Evolutionary conservation across 495 filamentous ascomycete genomes (phyloP).

Genomic region (Bacidia rubella): DNA sequence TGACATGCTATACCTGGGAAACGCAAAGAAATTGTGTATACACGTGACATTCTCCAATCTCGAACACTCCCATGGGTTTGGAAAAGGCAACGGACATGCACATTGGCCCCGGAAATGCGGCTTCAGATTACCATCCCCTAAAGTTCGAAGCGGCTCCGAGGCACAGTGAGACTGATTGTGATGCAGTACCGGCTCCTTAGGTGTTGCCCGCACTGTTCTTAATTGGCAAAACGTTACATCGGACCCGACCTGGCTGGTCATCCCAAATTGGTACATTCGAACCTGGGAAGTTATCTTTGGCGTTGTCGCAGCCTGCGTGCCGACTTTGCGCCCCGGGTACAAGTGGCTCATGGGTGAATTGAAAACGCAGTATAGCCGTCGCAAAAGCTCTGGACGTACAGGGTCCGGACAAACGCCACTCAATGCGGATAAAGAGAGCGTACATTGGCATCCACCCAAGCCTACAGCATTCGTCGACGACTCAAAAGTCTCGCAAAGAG

Average conservation of each 20-base stretch:
- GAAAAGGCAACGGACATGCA: neutral
- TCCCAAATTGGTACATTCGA: conserved; percentile 7
- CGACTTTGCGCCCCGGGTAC: conserved; percentile 8
- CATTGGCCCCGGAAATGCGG: too few relatives aligned
- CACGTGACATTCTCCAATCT: too few relatives aligned
- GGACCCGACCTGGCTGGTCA: conserved; percentile 2
- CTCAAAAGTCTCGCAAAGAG: neutral
- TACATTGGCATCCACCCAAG: neutral
- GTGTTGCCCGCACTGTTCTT: conserved; percentile 8
- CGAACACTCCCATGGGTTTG: neutral
- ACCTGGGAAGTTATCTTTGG: conserved; percentile 11
- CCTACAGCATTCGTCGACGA: neutral
- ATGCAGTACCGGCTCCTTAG: neutral
- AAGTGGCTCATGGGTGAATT: conserved; percentile 3
- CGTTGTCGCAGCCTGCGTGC: conserved; percentile 12
- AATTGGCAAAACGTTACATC: conserved; percentile 8
- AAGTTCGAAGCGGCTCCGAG: too few relatives aligned
- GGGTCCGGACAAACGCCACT: neutral
- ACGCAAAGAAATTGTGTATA: too few relatives aligned
- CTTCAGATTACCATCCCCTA: neutral
- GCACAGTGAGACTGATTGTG: neutral
- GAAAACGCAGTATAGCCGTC: neutral
- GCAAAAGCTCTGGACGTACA: neutral
- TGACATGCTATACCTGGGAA: too few relatives aligned
- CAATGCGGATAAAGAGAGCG: neutral